These are phyloP conservation scores for Phylloporus sp. DNA, from an alignment of 768 basidiomycete species.

Conservation along the genomic window DNA sequence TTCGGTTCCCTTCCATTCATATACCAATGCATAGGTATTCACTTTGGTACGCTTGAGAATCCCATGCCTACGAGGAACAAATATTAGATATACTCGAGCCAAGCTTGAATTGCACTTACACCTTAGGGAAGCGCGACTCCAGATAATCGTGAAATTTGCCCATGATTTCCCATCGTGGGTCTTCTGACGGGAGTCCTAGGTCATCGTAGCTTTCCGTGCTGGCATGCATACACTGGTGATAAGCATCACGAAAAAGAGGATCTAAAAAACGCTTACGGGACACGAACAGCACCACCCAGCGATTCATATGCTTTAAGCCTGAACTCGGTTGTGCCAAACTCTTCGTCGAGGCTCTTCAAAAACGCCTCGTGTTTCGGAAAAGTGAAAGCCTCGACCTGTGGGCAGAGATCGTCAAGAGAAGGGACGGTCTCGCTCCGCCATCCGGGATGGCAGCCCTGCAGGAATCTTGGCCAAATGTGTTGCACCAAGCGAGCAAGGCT, in stretches of 20 bases:
- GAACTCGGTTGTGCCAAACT: constrained; percentile 23
- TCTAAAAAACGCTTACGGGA: constrained; percentile 23
- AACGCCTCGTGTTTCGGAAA: constrained; percentile 15
- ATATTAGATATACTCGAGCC: neutral
- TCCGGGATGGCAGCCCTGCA: neutral
- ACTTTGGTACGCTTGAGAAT: constrained; percentile 50
- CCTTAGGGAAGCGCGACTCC: constrained; percentile 54
- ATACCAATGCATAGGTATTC: constrained; percentile 58
- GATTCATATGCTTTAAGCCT: constrained; percentile 29
- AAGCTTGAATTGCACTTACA: constrained; percentile 33
- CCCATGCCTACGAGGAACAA: constrained; percentile 35
- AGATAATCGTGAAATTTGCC: constrained; percentile 22
- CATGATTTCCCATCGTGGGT: constrained; percentile 40
- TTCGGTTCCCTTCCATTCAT: constrained; percentile 55
- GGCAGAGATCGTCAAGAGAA: constrained; percentile 20
- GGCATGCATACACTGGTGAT: neutral
- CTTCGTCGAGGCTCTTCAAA: constrained; percentile 20
- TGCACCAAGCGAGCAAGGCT: constrained; percentile 6
- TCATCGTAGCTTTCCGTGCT: constrained; percentile 55
- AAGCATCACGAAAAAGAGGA: neutral
- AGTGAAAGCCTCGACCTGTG: constrained; percentile 22
- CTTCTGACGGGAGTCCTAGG: constrained; percentile 44
- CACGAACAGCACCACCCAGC: constrained; percentile 34
- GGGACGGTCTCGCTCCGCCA: neutral
- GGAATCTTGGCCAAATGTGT: constrained; percentile 6